These are phyloP conservation scores for Cladosporium sp. DNA, from an alignment of 2,329 filamentous ascomycete species.

Conservation along the genomic window DNA sequence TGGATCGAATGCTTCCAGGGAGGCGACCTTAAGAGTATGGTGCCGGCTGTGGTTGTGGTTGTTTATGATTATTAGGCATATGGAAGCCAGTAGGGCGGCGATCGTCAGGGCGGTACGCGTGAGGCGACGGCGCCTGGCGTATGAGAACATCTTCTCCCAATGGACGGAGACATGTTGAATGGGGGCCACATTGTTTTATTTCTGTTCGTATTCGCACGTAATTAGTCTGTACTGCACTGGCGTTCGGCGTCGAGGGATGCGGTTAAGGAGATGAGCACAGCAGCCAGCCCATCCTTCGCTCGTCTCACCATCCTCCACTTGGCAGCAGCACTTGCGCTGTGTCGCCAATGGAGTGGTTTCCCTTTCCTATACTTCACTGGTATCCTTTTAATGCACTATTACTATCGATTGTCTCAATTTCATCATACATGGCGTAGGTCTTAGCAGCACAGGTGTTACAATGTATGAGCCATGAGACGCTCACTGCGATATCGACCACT, in stretches of 20 bases:
- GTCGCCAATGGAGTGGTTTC: not conserved
- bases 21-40: not conserved
- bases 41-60: not conserved
- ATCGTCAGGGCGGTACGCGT: not conserved
- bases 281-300: not conserved
- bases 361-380: not conserved
- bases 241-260: conserved; percentile 2
- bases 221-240: no score
- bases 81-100: not conserved
- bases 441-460: not conserved
- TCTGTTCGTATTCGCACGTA: no score
- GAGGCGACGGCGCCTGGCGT: not conserved
- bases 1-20: not conserved
- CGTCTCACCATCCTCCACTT: not conserved
- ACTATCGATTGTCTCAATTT: not conserved
- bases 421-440: not conserved
- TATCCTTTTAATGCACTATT: not conserved
- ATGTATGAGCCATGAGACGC: conserved; percentile 5
- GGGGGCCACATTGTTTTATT: not conserved
- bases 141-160: not conserved
- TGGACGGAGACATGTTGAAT: not conserved
- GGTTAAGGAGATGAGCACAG: not conserved
- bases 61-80: not conserved
- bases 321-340: not conserved
- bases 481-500: conserved; percentile 3